These are phyloP conservation scores for Rhynchosporium graminicola DNA, from an alignment of 2,329 filamentous ascomycete species.

Conservation along the genomic window DNA sequence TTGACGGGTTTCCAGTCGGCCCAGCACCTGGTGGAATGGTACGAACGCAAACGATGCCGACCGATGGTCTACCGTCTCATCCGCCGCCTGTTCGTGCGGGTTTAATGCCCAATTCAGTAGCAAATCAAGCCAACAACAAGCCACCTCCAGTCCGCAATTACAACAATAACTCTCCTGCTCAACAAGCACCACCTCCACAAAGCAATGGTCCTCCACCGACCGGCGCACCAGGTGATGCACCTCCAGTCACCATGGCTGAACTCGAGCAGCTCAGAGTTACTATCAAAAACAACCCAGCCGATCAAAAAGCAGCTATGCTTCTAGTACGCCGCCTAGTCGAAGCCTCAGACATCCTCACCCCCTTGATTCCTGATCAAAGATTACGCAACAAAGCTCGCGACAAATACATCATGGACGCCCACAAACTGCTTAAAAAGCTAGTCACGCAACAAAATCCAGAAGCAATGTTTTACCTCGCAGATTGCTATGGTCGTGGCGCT, in stretches of 20 bases:
- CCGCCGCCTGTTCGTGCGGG: slow-evolving; percentile 65
- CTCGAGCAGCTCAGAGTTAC: slow-evolving; percentile 70
- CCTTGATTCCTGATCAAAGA: slow-evolving; percentile 65
- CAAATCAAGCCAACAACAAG: slow-evolving; percentile 54
- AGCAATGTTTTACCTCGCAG: slow-evolving; percentile 92
- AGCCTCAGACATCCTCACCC: slow-evolving; percentile 74
- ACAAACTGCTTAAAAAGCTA: slow-evolving; percentile 91
- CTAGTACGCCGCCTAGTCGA: slow-evolving; percentile 85
- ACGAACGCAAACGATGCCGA: slow-evolving; percentile 32
- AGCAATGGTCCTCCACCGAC: slow-evolving; percentile 13
- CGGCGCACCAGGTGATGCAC: slow-evolving; percentile 15
- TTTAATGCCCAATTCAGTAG: slow-evolving; percentile 58
- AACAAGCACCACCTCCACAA: slow-evolving; percentile 20
- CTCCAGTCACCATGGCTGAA: slow-evolving; percentile 70
- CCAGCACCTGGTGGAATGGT: slow-evolving; percentile 28
- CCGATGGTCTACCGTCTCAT: slow-evolving; percentile 56
- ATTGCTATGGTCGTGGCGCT: slow-evolving; percentile 80
- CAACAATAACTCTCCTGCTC: slow-evolving; percentile 31
- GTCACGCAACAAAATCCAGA: slow-evolving; percentile 71
- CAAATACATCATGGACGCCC: slow-evolving; percentile 79
- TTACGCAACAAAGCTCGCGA: slow-evolving; percentile 76
- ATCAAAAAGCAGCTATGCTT: slow-evolving; percentile 69
- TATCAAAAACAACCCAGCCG: slow-evolving; percentile 70
- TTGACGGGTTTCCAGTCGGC: slow-evolving; percentile 29
- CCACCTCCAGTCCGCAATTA: slow-evolving; percentile 53